These are phyloP conservation scores for Amanita polypyramis DNA, from an alignment of 768 basidiomycete species.

Conservation along the genomic window DNA sequence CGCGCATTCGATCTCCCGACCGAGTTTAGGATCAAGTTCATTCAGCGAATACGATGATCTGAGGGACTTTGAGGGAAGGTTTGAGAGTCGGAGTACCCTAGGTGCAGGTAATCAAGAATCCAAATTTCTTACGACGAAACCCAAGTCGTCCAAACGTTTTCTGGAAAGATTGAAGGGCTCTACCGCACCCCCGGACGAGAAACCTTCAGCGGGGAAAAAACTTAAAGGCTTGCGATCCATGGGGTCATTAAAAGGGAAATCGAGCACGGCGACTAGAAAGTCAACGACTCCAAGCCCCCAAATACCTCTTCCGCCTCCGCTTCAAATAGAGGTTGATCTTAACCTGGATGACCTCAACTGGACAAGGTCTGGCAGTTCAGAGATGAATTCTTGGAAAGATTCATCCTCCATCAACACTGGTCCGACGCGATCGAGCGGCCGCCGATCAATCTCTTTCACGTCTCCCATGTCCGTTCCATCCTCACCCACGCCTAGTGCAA, in stretches of 20 bases:
- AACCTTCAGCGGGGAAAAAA: slow-evolving; percentile 31
- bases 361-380: slow-evolving; percentile 21
- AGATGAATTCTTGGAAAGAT: slow-evolving; percentile 10
- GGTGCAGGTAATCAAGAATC: slow-evolving; percentile 30
- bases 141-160: slow-evolving; percentile 61
- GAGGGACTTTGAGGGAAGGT: slow-evolving; percentile 77
- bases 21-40: slow-evolving; percentile 59
- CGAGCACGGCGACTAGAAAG: slow-evolving; percentile 22
- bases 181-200: slow-evolving; percentile 31
- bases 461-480: slow-evolving; percentile 38
- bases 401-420: slow-evolving; percentile 16
- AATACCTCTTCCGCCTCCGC: slow-evolving; percentile 44
- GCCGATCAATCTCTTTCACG: slow-evolving; percentile 66
- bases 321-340: slow-evolving; percentile 44
- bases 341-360: slow-evolving; percentile 49
- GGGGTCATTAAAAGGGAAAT: slow-evolving; percentile 63
- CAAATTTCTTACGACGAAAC: slow-evolving; percentile 25
- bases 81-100: slow-evolving; percentile 71
- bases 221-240: slow-evolving; percentile 73
- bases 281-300: slow-evolving; percentile 37
- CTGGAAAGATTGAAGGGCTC: slow-evolving; percentile 49
- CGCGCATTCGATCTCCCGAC: slow-evolving; percentile 33
- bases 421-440: slow-evolving; percentile 38
- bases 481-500: slow-evolving; percentile 39
- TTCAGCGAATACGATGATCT: slow-evolving; percentile 88